phyloP scores from a whole-genome alignment of 768 basidiomycete genomes.

The Hericium rajendrae region DNA sequence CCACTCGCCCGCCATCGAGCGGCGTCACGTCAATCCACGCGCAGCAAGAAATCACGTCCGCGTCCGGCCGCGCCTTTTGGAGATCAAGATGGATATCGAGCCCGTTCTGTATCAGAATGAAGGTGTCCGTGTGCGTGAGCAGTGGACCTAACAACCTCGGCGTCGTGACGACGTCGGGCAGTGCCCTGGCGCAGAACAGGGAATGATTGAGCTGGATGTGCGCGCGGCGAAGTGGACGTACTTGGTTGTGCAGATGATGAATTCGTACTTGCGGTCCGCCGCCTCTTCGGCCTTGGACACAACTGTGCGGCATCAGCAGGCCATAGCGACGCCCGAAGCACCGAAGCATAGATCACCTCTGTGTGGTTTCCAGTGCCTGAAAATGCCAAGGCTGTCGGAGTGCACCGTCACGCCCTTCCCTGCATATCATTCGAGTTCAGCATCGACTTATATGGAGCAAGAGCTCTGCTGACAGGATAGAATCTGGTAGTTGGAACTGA shows the following conservation, averaged over 20 bases:
- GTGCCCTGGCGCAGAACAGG: background rate
- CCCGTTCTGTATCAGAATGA: slow-evolving; percentile 15
- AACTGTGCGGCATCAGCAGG: background rate
- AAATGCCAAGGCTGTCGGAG: background rate
- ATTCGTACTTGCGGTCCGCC: background rate
- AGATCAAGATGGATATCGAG: slow-evolving; percentile 12
- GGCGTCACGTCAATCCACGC: slow-evolving; percentile 25
- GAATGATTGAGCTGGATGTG: no score
- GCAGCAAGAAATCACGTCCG: slow-evolving; percentile 23
- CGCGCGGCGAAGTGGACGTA: background rate
- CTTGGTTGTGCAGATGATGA: background rate
- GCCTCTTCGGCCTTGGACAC: background rate
- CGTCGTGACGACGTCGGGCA: background rate
- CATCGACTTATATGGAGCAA: no score
- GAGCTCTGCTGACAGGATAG: background rate
- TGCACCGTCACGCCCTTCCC: background rate
- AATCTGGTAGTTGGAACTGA: background rate
- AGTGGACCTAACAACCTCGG: slow-evolving; percentile 2
- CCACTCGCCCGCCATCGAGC: slow-evolving; percentile 16
- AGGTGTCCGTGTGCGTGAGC: slow-evolving; percentile 1
- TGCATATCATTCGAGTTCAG: background rate
- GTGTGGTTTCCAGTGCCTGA: background rate
- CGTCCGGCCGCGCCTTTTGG: background rate
- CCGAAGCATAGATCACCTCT: background rate
- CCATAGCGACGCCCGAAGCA: no score